Conservation (phyloP, 1,139 yeast genomes). For the Maudiozyma humilis region DNA sequence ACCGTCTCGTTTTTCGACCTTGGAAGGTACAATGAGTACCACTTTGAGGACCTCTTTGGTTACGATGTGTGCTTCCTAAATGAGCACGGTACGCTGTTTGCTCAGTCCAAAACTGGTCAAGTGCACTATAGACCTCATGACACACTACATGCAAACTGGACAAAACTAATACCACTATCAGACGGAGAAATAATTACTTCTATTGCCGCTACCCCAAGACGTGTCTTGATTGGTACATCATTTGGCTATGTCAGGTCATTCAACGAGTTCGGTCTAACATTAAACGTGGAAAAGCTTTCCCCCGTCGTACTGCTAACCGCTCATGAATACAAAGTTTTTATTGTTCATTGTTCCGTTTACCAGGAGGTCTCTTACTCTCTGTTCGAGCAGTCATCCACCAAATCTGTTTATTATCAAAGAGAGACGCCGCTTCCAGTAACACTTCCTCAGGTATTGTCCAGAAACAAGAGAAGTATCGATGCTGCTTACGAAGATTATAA, state of each 20-base stretch:
- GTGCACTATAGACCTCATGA: slow-evolving; percentile 39
- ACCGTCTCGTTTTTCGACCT: slow-evolving; percentile 85
- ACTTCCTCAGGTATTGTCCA: slow-evolving; percentile 15
- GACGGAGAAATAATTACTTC: slow-evolving; percentile 42
- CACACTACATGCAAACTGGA: slow-evolving; percentile 34
- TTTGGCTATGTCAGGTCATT: slow-evolving; percentile 49
- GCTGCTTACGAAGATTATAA: slow-evolving; percentile 20
- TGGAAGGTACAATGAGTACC: slow-evolving; percentile 71
- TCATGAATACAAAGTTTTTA: slow-evolving; percentile 25
- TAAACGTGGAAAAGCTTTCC: slow-evolving; percentile 42
- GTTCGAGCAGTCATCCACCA: slow-evolving; percentile 23
- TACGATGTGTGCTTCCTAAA: slow-evolving; percentile 74
- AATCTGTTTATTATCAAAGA: slow-evolving; percentile 31
- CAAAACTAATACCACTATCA: slow-evolving; percentile 35
- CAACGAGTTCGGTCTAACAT: slow-evolving; percentile 49
- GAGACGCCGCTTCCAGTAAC: slow-evolving; percentile 27
- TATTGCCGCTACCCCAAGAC: slow-evolving; percentile 43
- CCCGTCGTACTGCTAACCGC: slow-evolving; percentile 53
- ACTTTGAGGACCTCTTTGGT: slow-evolving; percentile 66
- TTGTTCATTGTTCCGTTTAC: slow-evolving; percentile 25
- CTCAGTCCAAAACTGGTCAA: slow-evolving; percentile 36
- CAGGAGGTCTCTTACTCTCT: slow-evolving; percentile 28
- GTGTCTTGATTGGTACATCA: slow-evolving; percentile 47
- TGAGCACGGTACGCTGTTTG: slow-evolving; percentile 58
- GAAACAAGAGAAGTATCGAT: slow-evolving; percentile 17